Conservation (phyloP, 768 basidiomycete species). For the Lactifluus subvellereus region DNA sequence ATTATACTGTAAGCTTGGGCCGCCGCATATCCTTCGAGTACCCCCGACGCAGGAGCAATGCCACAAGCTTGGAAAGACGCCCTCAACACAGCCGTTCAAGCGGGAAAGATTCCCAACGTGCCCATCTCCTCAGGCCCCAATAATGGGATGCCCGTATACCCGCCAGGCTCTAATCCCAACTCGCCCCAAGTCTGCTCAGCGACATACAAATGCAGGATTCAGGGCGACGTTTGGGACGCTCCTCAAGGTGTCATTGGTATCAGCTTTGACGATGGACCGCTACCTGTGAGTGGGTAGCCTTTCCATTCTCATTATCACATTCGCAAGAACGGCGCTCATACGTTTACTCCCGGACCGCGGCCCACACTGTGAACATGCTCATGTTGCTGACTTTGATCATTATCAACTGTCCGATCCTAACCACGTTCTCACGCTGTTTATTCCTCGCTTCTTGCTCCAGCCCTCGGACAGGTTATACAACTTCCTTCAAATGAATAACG, state of each 20-base stretch:
- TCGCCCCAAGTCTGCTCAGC: constrained; percentile 65
- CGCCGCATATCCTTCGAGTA: constrained; percentile 48
- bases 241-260: constrained; percentile 61
- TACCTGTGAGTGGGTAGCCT: constrained; percentile 35
- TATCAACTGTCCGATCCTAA: constrained; percentile 1
- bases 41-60: constrained; percentile 45
- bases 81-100: constrained; percentile 55
- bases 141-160: constrained; percentile 35
- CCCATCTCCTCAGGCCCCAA: constrained; percentile 40
- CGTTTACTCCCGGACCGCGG: neutral
- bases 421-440: constrained; percentile 2
- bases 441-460: constrained; percentile 21
- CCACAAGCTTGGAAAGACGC: constrained; percentile 71
- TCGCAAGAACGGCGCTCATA: neutral
- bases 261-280: constrained; percentile 80
- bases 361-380: neutral
- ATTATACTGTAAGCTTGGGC: constrained; percentile 50
- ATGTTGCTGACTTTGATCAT: neutral
- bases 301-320: neutral
- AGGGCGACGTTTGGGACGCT: constrained; percentile 69
- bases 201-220: constrained; percentile 48
- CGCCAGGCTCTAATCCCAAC: constrained; percentile 35
- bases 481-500: constrained; percentile 61
- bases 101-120: constrained; percentile 70
- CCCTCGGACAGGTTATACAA: constrained; percentile 44